Evolutionary conservation across 768 basidiomycete genomes (phyloP).

Genomic region (Boletus vermiculosoides): DNA sequence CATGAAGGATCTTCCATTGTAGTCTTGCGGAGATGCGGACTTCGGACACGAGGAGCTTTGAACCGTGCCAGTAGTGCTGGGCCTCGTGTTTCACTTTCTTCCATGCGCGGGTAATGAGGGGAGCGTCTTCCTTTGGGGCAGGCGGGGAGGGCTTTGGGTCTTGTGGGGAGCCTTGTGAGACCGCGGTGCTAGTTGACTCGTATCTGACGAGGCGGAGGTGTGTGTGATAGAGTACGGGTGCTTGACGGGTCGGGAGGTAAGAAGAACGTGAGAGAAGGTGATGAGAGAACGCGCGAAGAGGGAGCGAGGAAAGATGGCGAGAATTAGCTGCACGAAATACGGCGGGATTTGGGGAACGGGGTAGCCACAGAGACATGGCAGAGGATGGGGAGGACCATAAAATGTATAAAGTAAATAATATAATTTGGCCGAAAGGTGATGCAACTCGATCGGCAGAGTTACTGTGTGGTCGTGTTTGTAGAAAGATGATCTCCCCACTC

Average conservation of each 20-base stretch:
- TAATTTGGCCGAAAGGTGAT: neutral
- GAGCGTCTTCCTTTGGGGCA: conserved; percentile 44
- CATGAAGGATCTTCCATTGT: conserved; percentile 90
- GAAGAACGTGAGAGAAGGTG: conserved; percentile 18
- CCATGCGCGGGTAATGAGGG: conserved; percentile 70
- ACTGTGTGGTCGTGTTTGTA: conserved; percentile 32
- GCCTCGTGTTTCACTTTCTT: conserved; percentile 94
- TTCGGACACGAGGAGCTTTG: conserved; percentile 91
- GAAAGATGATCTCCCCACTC: conserved; percentile 13
- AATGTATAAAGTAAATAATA: neutral
- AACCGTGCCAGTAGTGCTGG: conserved; percentile 94
- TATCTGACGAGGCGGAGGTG: conserved; percentile 1
- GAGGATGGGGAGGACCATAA: neutral
- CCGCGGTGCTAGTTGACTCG: conserved; percentile 12
- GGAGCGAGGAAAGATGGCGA: conserved; percentile 9
- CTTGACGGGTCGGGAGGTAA: conserved; percentile 32
- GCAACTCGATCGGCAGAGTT: neutral
- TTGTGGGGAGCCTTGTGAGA: conserved; percentile 24
- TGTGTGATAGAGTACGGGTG: conserved; percentile 15
- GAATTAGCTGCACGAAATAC: conserved; percentile 37
- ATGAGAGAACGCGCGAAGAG: conserved; percentile 8
- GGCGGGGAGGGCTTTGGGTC: conserved; percentile 53
- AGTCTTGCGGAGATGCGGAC: conserved; percentile 86
- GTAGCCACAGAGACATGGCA: conserved; percentile 76
- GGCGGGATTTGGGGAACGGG: conserved; percentile 49